Base-by-base conservation (phyloP, 164 flowering plant genomes). In the Magnolia kwangsiensis region DNA sequence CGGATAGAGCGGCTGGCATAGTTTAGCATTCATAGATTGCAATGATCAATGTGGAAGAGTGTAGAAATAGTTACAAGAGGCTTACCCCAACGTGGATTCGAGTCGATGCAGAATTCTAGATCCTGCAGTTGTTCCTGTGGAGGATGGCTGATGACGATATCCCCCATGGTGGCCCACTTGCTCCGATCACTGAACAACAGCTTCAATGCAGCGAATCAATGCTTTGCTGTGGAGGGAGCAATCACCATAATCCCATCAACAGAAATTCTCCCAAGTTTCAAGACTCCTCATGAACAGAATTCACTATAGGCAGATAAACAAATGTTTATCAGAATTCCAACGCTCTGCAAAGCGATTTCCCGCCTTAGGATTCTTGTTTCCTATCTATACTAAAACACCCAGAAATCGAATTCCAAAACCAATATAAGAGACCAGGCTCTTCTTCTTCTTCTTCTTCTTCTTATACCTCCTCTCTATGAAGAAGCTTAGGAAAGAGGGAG, bases 71-170 rank as follows among this genome's bases (percentile, higher is more conserved):
- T 29, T 19, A 18, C 75, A 65, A 51, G n/a, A 72, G 51, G 51
- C 83, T 68, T 84, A 92, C 97, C 92, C 95, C 95, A 91, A 58
- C 95, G 87, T 72, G 97, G 97, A 78, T 92, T 92, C 27, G 97
- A 92, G 76, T 92, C 97, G 68, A 92, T 91, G 78, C 97, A 92
- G 75, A 90, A 92, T 86, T 91, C 97, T 11, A 92, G 78, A 69
- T 95, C 97, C 72, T 90, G 92, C 74, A 92, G 90, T 74, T 92
- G 95, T 75, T 92, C 97, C 91, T 88, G 87, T 68, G 97, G 91
- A 55, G 90, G 91, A 79, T 91, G 92, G 69, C 83, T 87, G 49
- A 90, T 90, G 80, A 90, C 95, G 10, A 20, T 64, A 14, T 68
- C 71, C 29, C 71, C 71, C 71, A 68, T 68, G 49, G 49, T 45